phyloP scores from a whole-genome alignment of 2,329 filamentous ascomycete genomes.

The Phialemonium atrogriseum region DNA sequence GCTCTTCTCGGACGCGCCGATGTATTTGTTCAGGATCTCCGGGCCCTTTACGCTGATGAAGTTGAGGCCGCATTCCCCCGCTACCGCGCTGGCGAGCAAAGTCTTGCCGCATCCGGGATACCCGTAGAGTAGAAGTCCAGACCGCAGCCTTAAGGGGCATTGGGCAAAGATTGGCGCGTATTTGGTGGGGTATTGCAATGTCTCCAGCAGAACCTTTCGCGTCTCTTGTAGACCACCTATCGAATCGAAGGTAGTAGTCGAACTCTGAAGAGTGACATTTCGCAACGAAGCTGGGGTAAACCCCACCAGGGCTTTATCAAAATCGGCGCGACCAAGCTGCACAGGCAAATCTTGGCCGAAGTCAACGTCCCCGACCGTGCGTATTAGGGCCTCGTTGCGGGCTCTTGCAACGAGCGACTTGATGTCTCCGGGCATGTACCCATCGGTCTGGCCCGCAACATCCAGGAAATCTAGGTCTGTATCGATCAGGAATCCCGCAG shows the following conservation, averaged over 20 bases:
- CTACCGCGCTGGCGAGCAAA: conserved; percentile 89
- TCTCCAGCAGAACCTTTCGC: conserved; percentile 85
- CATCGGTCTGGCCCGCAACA: conserved; percentile 87
- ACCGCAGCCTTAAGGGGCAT: conserved; percentile 88
- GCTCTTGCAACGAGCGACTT: conserved; percentile 78
- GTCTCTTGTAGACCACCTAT: conserved; percentile 87
- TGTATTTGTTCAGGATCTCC: conserved; percentile 98
- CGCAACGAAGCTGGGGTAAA: conserved; percentile 93
- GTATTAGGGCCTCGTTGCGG: conserved; percentile 85
- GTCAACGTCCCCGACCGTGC: conserved; percentile 51
- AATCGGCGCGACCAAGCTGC: conserved; percentile 65
- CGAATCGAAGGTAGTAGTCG: conserved; percentile 82
- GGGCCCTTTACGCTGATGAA: conserved; percentile 98
- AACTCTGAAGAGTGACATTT: conserved; percentile 89
- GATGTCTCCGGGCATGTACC: conserved; percentile 95
- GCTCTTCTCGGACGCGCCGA: conserved; percentile 92
- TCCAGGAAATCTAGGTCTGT: conserved; percentile 82
- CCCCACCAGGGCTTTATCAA: conserved; percentile 74
- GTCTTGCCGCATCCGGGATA: conserved; percentile 97
- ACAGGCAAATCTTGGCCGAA: conserved; percentile 43
- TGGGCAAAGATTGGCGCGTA: conserved; percentile 97
- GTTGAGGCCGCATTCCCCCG: conserved; percentile 93
- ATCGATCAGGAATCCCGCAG: conserved; percentile 64
- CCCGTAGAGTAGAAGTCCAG: conserved; percentile 85
- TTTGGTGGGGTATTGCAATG: conserved; percentile 91